phyloP scores from a whole-genome alignment of 2,329 filamentous ascomycete genomes.

The Nemania serpens region DNA sequence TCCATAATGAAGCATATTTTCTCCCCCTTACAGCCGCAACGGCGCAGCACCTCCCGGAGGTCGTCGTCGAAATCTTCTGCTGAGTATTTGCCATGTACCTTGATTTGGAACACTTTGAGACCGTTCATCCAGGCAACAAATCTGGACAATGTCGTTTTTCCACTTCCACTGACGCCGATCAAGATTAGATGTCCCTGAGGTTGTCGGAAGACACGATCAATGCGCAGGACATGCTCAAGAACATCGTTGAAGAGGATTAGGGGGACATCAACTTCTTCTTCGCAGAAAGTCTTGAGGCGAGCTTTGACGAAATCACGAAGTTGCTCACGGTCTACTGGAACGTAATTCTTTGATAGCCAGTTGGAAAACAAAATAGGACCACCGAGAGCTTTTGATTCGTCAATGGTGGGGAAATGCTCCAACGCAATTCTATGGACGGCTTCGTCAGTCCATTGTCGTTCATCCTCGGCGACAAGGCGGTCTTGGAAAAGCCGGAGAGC shows the following conservation, averaged over 20 bases:
- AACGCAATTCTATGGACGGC: conserved; percentile 83
- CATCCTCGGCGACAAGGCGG: conserved; percentile 90
- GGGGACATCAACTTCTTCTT: conserved; percentile 98
- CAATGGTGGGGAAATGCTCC: conserved; percentile 93
- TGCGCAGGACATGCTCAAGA: conserved; percentile 94
- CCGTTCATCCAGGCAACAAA: conserved; percentile 99
- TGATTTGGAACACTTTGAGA: conserved; percentile 98
- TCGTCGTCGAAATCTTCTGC: conserved; percentile 99
- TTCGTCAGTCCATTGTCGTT: conserved; percentile 93
- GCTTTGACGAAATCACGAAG: conserved; percentile 97
- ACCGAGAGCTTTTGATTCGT: conserved; percentile 84
- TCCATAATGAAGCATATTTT: conserved; percentile 99
- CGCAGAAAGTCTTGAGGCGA: conserved; percentile 95
- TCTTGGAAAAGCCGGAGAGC: conserved; percentile 96
- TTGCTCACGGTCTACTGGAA: conserved; percentile 93
- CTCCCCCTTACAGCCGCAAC: conserved; percentile 96
- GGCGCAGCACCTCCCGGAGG: conserved; percentile 86
- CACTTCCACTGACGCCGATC: conserved; percentile 97
- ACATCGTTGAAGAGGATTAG: conserved; percentile 99
- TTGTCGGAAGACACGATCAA: conserved; percentile 97
- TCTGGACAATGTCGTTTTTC: conserved; percentile 95
- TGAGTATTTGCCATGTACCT: conserved; percentile 98
- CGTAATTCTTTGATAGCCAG: conserved; percentile 98
- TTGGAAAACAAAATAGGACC: conserved; percentile 98
- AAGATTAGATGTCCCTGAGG: conserved; percentile 97